Conservation (phyloP, 441 rosid genomes). For the Raphanus hybrid region DNA sequence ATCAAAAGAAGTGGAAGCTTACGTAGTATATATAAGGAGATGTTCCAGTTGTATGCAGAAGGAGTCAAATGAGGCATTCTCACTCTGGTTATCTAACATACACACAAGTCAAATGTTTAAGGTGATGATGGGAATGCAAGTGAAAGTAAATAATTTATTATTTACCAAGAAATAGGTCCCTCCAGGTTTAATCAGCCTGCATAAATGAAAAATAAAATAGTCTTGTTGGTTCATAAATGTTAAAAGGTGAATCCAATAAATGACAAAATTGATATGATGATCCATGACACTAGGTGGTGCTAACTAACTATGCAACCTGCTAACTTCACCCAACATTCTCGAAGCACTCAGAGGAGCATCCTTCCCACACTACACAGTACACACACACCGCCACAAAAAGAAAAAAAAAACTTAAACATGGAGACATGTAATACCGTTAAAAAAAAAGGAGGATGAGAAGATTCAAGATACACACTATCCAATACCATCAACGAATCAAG, state of each 20-base stretch:
- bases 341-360: slow-evolving; percentile 82
- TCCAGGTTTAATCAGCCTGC: slow-evolving; percentile 86
- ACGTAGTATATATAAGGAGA: slow-evolving; percentile 74
- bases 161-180: slow-evolving; percentile 90
- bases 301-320: slow-evolving; percentile 61
- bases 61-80: slow-evolving; percentile 83
- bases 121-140: slow-evolving; percentile 19
- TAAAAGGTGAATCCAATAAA: slow-evolving; percentile 13
- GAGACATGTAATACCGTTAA: slow-evolving; percentile 26
- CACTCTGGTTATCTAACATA: slow-evolving; percentile 71
- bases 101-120: slow-evolving; percentile 17
- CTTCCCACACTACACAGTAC: slow-evolving; percentile 64
- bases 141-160: slow-evolving; percentile 23
- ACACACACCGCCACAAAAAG: slow-evolving; percentile 32
- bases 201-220: slow-evolving; percentile 22
- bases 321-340: slow-evolving; percentile 91
- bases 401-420: slow-evolving; percentile 8
- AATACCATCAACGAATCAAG: slow-evolving; percentile 95
- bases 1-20: slow-evolving; percentile 43
- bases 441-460: slow-evolving; percentile 22
- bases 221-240: neutral
- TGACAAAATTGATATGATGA: slow-evolving; percentile 19
- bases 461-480: slow-evolving; percentile 32
- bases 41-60: slow-evolving; percentile 69
- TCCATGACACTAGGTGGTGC: slow-evolving; percentile 11